phyloP scores from a whole-genome alignment of 257 asterid genomes.

The Lycium ferocissimum region DNA sequence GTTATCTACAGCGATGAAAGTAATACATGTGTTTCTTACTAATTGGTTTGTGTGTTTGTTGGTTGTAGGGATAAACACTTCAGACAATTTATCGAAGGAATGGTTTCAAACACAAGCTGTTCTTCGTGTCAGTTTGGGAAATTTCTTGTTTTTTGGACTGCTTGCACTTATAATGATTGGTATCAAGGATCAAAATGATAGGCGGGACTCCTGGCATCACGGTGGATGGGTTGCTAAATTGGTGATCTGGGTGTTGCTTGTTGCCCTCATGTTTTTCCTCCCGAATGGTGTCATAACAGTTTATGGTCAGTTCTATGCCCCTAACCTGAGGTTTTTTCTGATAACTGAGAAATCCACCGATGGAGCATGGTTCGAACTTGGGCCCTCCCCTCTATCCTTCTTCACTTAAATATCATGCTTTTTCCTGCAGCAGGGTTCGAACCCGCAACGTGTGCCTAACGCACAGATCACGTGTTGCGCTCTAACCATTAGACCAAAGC shows the following conservation, averaged over 20 bases:
- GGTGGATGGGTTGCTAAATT: constrained; percentile 91
- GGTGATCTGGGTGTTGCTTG: constrained; percentile 78
- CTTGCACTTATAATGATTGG: constrained; percentile 92
- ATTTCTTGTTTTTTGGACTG: constrained; percentile 83
- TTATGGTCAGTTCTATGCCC: constrained; percentile 60
- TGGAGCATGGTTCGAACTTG: not conserved
- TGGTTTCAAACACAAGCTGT: constrained; percentile 91
- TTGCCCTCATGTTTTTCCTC: constrained; percentile 84
- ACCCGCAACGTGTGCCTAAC: not conserved
- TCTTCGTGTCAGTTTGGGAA: constrained; percentile 98
- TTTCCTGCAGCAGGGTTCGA: not conserved
- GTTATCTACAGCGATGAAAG: not conserved
- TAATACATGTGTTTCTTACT: not conserved
- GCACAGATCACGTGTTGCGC: not conserved
- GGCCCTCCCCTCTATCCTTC: not conserved
- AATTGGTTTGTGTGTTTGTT: constrained; percentile 29
- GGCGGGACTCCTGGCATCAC: constrained; percentile 88
- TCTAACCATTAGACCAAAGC: not conserved
- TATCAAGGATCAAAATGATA: constrained; percentile 90
- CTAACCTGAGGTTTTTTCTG: not conserved
- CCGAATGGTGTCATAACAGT: constrained; percentile 66
- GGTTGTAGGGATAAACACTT: constrained; percentile 82
- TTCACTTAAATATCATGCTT: not conserved
- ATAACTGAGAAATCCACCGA: not conserved
- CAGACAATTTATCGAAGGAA: constrained; percentile 68